A percentile compares a stretch with the other conserved stretches of the same genome.
Conservation (phyloP, 495 filamentous ascomycete genomes). For the Xylaria flabelliformis region DNA sequence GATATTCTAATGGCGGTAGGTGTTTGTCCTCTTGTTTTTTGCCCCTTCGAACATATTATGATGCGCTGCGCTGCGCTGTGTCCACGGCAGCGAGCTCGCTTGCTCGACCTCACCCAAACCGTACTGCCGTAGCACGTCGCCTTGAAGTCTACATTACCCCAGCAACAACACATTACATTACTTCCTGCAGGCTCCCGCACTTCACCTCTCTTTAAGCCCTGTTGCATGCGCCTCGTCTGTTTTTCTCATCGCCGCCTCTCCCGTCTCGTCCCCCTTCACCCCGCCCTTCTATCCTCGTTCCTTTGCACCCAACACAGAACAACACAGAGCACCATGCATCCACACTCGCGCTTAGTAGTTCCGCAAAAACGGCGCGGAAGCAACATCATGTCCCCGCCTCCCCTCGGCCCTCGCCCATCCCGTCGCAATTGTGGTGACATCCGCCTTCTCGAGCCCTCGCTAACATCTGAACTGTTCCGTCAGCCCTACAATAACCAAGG, state of each 20-base stretch:
- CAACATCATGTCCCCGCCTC: slow-evolving; percentile 1
- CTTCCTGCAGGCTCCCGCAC: neutral
- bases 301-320: neutral
- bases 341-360: neutral
- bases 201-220: neutral
- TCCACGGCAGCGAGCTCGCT: neutral
- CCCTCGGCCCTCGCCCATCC: neutral
- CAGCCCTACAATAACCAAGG: slow-evolving; percentile 51
- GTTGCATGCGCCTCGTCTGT: slow-evolving; percentile 2
- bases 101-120: neutral
- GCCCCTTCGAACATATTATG: neutral
- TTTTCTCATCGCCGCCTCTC: neutral
- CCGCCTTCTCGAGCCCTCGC: slow-evolving; percentile 21
- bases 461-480: slow-evolving; percentile 38
- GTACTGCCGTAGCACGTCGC: neutral
- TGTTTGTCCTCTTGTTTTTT: neutral
- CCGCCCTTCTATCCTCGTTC: neutral
- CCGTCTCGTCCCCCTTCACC: neutral
- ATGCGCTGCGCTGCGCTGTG: neutral
- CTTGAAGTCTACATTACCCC: neutral
- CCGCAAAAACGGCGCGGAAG: neutral
- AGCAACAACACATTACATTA: slow-evolving; percentile 12
- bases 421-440: slow-evolving; percentile 18
- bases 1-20: slow-evolving; percentile 31
- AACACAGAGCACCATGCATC: slow-evolving; percentile 3